phyloP scores from a whole-genome alignment of 768 basidiomycete species.

The Galerina sulciceps region DNA sequence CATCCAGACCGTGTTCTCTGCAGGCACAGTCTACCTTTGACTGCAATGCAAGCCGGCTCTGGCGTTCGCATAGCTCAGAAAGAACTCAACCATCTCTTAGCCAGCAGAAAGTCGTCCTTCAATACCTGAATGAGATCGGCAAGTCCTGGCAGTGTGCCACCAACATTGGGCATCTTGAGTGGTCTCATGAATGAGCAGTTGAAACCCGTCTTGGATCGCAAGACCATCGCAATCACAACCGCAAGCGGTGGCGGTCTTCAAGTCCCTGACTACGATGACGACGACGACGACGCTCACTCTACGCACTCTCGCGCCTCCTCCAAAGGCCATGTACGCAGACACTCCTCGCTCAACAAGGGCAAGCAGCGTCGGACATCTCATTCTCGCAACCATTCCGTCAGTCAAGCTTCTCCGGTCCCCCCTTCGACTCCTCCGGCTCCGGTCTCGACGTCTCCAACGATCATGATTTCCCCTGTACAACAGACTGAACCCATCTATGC shows the following conservation, averaged over 20 bases:
- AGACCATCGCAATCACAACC: constrained; percentile 13
- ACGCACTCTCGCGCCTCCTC: constrained; percentile 11
- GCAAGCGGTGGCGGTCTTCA: constrained; percentile 5
- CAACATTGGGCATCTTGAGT: constrained; percentile 52
- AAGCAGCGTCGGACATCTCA: constrained; percentile 12
- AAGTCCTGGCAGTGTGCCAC: constrained; percentile 57
- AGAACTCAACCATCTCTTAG: constrained; percentile 46
- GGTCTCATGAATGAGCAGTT: constrained; percentile 46
- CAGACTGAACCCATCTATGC: constrained; percentile 5
- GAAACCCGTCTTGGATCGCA: constrained; percentile 42
- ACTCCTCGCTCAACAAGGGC: constrained; percentile 14
- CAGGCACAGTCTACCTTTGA: constrained; percentile 62
- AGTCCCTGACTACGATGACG: constrained; percentile 18
- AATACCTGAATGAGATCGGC: constrained; percentile 57
- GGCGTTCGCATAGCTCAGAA: constrained; percentile 50
- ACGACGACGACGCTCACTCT: constrained; percentile 8
- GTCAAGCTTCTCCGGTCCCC: constrained; percentile 7
- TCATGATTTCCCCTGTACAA: constrained; percentile 17
- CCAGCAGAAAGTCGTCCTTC: constrained; percentile 50
- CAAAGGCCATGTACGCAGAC: constrained; percentile 13
- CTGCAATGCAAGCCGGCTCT: constrained; percentile 56
- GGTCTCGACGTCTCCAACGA: constrained; percentile 13
- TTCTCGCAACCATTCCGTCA: constrained; percentile 16
- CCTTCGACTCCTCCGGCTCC: constrained; percentile 16
- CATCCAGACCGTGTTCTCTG: constrained; percentile 60